These are phyloP conservation scores for Draba incana DNA, from an alignment of 345 rosid genomes.

Conservation along the genomic window DNA sequence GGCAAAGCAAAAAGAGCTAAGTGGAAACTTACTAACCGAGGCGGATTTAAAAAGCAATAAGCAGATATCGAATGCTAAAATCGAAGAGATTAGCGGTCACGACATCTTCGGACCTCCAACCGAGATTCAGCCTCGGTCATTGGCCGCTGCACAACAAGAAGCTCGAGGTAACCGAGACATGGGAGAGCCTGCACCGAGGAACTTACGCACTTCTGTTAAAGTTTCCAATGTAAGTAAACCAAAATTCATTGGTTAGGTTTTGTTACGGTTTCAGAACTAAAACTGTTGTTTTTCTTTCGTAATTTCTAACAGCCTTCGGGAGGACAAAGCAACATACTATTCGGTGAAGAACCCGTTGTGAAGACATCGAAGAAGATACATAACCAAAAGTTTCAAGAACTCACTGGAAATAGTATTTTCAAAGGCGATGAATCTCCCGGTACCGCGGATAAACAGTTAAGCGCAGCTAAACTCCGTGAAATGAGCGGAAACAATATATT, in stretches of 20 bases:
- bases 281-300: too few relatives aligned
- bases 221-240: constrained; percentile 66
- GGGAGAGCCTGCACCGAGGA: constrained; percentile 71
- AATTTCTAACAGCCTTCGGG: constrained; percentile 61
- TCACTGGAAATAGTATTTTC: constrained; percentile 79
- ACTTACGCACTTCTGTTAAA: constrained; percentile 70
- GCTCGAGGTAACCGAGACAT: constrained; percentile 62
- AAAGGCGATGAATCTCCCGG: constrained; percentile 69
- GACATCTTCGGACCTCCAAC: constrained; percentile 77
- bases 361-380: constrained; percentile 79
- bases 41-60: constrained; percentile 62
- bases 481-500: constrained; percentile 84
- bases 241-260: too few relatives aligned
- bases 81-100: constrained; percentile 88
- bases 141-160: constrained; percentile 58
- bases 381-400: constrained; percentile 71
- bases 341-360: constrained; percentile 61
- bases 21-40: constrained; percentile 68
- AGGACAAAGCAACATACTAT: constrained; percentile 72
- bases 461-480: constrained; percentile 74
- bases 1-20: constrained; percentile 83
- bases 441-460: constrained; percentile 69
- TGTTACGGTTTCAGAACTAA: not conserved
- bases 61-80: constrained; percentile 76
- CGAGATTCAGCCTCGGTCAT: constrained; percentile 71